These are phyloP conservation scores for Cladorrhinum sp. DNA, from an alignment of 2,329 filamentous ascomycete genomes.

Conservation along the genomic window DNA sequence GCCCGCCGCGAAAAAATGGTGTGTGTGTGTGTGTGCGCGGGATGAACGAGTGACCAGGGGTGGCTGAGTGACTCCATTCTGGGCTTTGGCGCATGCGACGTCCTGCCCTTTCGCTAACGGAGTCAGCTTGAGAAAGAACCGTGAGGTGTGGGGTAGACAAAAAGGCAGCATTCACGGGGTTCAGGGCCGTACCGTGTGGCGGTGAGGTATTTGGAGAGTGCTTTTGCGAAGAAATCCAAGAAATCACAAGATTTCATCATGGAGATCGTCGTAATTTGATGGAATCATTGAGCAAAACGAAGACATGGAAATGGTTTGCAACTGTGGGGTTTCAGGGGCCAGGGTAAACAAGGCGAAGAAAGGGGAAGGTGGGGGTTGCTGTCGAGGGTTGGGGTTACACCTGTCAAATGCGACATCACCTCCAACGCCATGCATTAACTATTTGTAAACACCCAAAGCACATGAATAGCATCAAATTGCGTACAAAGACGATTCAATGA, in stretches of 20 bases:
- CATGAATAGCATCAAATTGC: background rate
- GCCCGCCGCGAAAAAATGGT: background rate
- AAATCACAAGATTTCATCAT: background rate
- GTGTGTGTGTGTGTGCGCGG: background rate
- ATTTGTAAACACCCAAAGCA: background rate
- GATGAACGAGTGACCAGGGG: background rate
- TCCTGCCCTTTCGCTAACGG: background rate
- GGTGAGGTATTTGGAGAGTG: background rate
- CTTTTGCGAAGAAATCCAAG: background rate
- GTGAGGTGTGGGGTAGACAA: background rate
- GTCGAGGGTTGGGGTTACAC: background rate
- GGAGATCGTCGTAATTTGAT: background rate
- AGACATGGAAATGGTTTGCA: background rate
- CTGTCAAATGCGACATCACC: background rate
- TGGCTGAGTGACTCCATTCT: background rate
- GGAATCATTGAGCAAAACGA: background rate
- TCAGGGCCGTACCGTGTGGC: background rate
- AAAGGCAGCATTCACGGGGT: background rate
- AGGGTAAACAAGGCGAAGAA: background rate
- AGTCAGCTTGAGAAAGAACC: background rate
- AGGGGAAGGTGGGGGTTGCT: background rate
- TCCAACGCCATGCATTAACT: background rate
- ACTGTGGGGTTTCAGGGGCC: background rate
- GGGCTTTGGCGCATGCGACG: background rate
- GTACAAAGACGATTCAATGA: background rate